These are phyloP conservation scores for Fraxinus ornus DNA, from an alignment of 305 asterid species.

Conservation along the genomic window DNA sequence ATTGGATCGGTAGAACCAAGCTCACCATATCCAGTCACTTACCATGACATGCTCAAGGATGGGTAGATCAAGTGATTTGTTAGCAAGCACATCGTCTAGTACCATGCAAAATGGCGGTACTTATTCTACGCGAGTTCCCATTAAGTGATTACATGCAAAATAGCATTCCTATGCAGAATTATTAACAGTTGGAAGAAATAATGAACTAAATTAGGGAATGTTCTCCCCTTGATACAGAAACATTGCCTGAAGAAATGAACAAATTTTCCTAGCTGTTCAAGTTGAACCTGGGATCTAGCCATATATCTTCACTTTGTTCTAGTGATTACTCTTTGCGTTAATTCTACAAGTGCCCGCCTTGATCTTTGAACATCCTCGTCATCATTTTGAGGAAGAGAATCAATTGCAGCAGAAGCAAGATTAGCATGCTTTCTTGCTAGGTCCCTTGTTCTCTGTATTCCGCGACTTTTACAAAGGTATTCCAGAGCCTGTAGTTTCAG, in stretches of 20 bases:
- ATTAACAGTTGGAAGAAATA: slow-evolving; percentile 22
- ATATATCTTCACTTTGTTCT: slow-evolving; percentile 62
- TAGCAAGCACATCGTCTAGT: background rate
- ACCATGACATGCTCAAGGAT: background rate
- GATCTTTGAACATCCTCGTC: slow-evolving; percentile 71
- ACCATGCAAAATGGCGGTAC: background rate
- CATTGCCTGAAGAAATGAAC: slow-evolving; percentile 6
- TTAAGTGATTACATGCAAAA: background rate
- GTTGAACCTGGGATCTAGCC: slow-evolving; percentile 20
- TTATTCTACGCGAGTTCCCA: slow-evolving; percentile 17
- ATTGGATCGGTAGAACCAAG: background rate
- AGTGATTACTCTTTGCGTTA: slow-evolving; percentile 77
- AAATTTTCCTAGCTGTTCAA: slow-evolving; percentile 24
- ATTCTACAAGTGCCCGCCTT: slow-evolving; percentile 82
- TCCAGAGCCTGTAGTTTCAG: slow-evolving; percentile 61
- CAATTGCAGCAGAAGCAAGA: slow-evolving; percentile 84
- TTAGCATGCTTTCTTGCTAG: slow-evolving; percentile 76
- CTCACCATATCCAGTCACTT: background rate
- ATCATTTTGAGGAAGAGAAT: slow-evolving; percentile 68
- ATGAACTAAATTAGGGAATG: slow-evolving; percentile 18
- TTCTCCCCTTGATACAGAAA: slow-evolving; percentile 15
- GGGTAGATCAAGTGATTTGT: background rate
- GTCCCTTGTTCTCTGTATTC: slow-evolving; percentile 80
- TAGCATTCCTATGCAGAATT: slow-evolving; percentile 15
- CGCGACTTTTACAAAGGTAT: slow-evolving; percentile 71